Base-by-base conservation (phyloP, 768 basidiomycete species). In the Podaxis mareebaensis region DNA sequence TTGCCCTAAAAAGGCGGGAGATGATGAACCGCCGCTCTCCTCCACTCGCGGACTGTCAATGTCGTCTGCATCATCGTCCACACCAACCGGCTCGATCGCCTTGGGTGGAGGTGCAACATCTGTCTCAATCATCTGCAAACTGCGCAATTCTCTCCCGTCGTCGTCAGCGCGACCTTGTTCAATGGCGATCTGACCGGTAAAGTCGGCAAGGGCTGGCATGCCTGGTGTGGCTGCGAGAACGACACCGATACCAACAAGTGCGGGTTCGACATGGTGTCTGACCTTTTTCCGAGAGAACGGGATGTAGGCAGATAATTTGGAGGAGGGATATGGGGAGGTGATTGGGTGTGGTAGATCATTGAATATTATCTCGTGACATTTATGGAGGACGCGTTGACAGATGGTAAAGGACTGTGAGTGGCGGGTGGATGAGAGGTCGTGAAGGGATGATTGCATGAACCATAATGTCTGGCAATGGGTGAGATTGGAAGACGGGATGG, bases 371-470 rank as follows among this genome's bases (percentile, higher is more conserved):
- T 95, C 91, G 76, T 99, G 96, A 71, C 96, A 96, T 73, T 85
- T 85, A 73, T 92, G 92, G 63, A 98, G 78, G 42, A 95, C 86
- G 64, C 96, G 87, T 75, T 96, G 94, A 74, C 97, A 99, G 63
- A 96, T 90, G 53, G 86, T 78, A 76, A 98, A 98, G 0, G 95
- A 93, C 48, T 78, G 84, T 2, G 93, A 89, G 53, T 86, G 83
- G 57, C 78, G 81, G 51, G 75, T 53, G 64, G 75, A 69, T 0
- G 89, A 83, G 7, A 98, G 81, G 74, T 99, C 97, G 62, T 85
- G 86, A 20, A 99, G 81, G 28, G 92, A 88, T 15, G 96, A 93
- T 84, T 99, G 97, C 91, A 99, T 96, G 76, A 96, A 97, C 95
- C 96, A 99, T 51, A 99, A 78, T 0, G 97, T 98, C 75, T 76